A percentile compares a stretch with the other conserved stretches of the same genome.
These are phyloP conservation scores for Chrysanthemum lavandulifolium DNA, from an alignment of 129 eudicot species.

Conservation along the genomic window DNA sequence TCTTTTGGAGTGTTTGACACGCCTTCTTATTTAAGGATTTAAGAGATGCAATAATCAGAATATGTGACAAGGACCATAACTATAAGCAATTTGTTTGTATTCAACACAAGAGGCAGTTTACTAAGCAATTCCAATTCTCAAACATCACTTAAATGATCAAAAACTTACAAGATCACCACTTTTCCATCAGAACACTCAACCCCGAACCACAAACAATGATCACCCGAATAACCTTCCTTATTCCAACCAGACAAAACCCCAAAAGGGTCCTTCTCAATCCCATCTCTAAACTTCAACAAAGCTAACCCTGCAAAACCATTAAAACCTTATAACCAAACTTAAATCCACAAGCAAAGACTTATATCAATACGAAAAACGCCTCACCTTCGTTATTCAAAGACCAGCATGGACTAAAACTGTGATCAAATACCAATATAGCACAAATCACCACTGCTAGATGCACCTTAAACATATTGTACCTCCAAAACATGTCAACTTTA, in stretches of 20 bases:
- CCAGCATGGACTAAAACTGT: conserved; percentile 30
- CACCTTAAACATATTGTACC: conserved; percentile 31
- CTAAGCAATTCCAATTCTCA: background rate
- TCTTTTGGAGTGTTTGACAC: too few species aligned
- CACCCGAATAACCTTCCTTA: conserved; percentile 19
- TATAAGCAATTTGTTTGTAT: too few species aligned
- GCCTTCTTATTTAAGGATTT: too few species aligned
- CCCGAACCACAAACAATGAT: conserved; percentile 67
- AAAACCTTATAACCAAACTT: background rate
- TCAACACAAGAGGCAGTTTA: too few species aligned
- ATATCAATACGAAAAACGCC: background rate
- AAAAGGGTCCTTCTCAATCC: conserved; percentile 55
- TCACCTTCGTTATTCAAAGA: conserved; percentile 55
- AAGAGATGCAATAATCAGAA: too few species aligned
- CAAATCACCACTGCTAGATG: conserved; percentile 26
- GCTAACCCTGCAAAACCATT: conserved; percentile 48
- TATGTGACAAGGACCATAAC: too few species aligned
- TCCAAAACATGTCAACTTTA: conserved; percentile 35
- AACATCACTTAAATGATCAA: background rate
- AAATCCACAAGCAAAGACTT: background rate
- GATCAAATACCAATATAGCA: conserved; percentile 23
- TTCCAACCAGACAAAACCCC: conserved; percentile 57
- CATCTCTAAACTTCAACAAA: conserved; percentile 57
- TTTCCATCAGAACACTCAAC: conserved; percentile 59
- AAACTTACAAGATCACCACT: conserved; percentile 53